Evolutionary conservation across 352 stramenopile genomes (phyloP).

Genomic region (Globisporangium recalcitrans): DNA sequence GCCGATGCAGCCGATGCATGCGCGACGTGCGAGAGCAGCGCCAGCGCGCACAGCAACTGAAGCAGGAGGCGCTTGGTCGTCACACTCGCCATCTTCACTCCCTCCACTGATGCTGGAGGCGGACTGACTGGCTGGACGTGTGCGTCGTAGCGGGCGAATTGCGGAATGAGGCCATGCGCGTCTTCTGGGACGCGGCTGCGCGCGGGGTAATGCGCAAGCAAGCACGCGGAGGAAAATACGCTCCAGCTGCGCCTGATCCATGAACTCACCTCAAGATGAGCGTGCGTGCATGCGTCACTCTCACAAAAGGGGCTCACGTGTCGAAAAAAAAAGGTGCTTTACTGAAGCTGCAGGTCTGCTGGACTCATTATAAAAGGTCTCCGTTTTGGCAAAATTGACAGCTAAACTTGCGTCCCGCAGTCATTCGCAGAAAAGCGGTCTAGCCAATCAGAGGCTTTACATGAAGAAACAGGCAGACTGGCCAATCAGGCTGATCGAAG

Average conservation of each 20-base stretch:
- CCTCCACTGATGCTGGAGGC: neutral
- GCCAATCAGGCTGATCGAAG: too few species aligned
- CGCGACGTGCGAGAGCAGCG: neutral
- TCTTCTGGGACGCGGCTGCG: neutral
- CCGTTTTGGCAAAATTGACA: neutral
- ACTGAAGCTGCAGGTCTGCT: too few species aligned
- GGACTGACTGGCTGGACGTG: neutral
- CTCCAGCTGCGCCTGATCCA: neutral
- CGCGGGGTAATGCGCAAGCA: neutral
- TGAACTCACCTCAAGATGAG: neutral
- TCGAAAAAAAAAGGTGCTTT: too few species aligned
- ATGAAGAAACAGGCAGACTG: too few species aligned
- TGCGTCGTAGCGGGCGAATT: neutral
- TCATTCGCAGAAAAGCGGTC: too few species aligned
- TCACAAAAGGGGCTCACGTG: neutral
- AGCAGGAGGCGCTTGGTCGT: neutral
- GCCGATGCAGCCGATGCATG: neutral
- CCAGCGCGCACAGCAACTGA: conserved; percentile 1
- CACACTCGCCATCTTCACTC: neutral
- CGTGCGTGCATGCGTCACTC: neutral
- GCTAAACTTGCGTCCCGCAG: too few species aligned
- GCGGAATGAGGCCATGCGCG: neutral
- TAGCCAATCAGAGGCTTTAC: too few species aligned
- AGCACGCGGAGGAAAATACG: neutral
- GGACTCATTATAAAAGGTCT: neutral